phyloP scores from a whole-genome alignment of 139 green algal genomes.

The Yamagishiella unicocca region DNA sequence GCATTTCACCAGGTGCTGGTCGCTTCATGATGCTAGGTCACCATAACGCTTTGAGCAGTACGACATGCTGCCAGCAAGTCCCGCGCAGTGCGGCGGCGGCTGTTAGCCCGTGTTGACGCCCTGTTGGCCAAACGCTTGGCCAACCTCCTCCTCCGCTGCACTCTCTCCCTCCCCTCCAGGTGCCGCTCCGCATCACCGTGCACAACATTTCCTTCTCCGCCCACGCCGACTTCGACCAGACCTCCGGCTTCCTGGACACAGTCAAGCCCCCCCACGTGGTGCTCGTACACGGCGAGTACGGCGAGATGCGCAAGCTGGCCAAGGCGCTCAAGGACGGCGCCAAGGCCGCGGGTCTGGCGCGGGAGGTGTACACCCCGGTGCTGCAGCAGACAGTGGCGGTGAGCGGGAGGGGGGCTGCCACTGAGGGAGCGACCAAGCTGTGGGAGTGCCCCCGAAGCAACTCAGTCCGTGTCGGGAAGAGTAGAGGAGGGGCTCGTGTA shows the following conservation, averaged over 20 bases:
- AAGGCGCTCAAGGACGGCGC: slow-evolving; percentile 78
- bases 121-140: too few species aligned
- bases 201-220: slow-evolving; percentile 98
- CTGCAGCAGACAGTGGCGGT: slow-evolving; percentile 66
- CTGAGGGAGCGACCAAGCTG: too few species aligned
- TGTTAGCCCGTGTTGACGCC: too few species aligned
- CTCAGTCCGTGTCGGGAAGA: too few species aligned
- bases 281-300: slow-evolving; percentile 96
- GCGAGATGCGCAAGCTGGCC: slow-evolving; percentile 82
- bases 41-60: too few species aligned
- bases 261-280: slow-evolving; percentile 92
- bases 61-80: too few species aligned
- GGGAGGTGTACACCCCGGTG: slow-evolving; percentile 76
- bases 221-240: slow-evolving; percentile 98
- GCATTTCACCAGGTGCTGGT: too few species aligned
- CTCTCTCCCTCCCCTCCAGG: slow-evolving; percentile 60
- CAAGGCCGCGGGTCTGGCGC: slow-evolving; percentile 56
- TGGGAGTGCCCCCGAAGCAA: too few species aligned
- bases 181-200: slow-evolving; percentile 89
- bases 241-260: slow-evolving; percentile 90
- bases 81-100: too few species aligned
- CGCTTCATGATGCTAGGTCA: too few species aligned
- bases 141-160: too few species aligned
- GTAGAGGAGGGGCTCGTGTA: too few species aligned
- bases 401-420: background rate